Conservation (phyloP, 2,329 filamentous ascomycete species). For the Scortechinia acanthostroma region DNA sequence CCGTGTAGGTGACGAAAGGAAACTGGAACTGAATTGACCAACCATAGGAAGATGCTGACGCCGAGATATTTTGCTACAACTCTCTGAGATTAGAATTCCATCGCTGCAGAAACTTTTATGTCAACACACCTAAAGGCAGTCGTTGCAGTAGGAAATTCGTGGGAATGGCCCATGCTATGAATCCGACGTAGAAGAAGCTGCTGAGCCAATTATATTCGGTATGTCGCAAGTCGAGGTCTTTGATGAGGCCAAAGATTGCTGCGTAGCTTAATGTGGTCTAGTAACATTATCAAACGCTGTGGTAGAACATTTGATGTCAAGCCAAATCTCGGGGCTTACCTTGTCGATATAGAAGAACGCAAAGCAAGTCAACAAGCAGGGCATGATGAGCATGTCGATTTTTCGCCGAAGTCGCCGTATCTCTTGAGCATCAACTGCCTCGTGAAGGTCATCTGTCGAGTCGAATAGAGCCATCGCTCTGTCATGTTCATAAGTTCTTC, state of each 20-base stretch:
- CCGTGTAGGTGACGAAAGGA: background rate
- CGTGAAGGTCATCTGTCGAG: slow-evolving; percentile 9
- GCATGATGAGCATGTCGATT: slow-evolving; percentile 25
- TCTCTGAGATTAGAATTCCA: background rate
- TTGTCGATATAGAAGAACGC: slow-evolving; percentile 25
- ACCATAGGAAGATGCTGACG: slow-evolving; percentile 47
- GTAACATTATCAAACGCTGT: slow-evolving; percentile 11
- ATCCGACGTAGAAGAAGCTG: slow-evolving; percentile 45
- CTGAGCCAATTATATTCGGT: slow-evolving; percentile 49
- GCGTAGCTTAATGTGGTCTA: slow-evolving; percentile 54
- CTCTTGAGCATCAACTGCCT: slow-evolving; percentile 20
- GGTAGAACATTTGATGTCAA: background rate
- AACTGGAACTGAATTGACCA: slow-evolving; percentile 20
- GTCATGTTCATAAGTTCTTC: background rate
- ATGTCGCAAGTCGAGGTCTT: slow-evolving; percentile 47
- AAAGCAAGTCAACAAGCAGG: slow-evolving; percentile 27
- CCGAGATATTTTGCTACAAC: slow-evolving; percentile 25
- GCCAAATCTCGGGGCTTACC: slow-evolving; percentile 6
- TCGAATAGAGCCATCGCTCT: background rate
- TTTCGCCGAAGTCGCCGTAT: slow-evolving; percentile 24
- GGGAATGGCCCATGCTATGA: slow-evolving; percentile 13
- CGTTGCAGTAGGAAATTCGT: slow-evolving; percentile 19
- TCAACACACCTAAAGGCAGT: slow-evolving; percentile 9
- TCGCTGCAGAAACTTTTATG: background rate
- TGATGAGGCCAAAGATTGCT: slow-evolving; percentile 55